These are phyloP conservation scores for Tricholoma saponaceum DNA, from an alignment of 768 basidiomycete species.

Conservation along the genomic window DNA sequence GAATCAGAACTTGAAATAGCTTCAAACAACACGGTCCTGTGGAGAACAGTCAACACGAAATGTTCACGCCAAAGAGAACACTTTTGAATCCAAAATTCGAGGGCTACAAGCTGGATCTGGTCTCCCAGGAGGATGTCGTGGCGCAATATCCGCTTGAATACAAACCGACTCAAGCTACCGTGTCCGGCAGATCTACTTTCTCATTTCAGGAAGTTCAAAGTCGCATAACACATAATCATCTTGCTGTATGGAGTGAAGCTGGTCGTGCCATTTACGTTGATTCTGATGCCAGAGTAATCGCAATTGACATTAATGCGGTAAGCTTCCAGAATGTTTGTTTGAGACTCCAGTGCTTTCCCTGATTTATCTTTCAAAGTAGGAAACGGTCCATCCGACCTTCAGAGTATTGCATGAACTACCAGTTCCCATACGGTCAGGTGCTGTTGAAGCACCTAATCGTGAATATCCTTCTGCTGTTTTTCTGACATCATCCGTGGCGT, in stretches of 20 bases:
- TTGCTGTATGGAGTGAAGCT: conserved; percentile 44
- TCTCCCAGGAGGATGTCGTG: conserved; percentile 54
- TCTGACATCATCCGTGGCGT: conserved; percentile 40
- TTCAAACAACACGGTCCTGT: no score
- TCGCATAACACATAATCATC: conserved; percentile 81
- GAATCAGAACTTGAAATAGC: no score
- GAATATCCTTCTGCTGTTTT: conserved; percentile 78
- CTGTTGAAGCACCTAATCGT: conserved; percentile 36
- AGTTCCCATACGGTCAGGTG: conserved; percentile 39
- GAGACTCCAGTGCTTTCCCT: conserved; percentile 1
- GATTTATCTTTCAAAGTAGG: conserved; percentile 39
- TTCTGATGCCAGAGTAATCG: conserved; percentile 52
- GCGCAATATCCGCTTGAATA: conserved; percentile 47
- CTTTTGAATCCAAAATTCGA: conserved; percentile 83
- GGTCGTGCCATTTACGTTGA: conserved; percentile 66
- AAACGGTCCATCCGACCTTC: conserved; percentile 46
- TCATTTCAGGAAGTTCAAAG: conserved; percentile 82
- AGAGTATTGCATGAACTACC: conserved; percentile 59
- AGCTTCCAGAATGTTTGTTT: conserved; percentile 21
- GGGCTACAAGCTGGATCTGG: conserved; percentile 69
- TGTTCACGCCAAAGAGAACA: conserved; percentile 42
- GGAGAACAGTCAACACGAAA: neutral
- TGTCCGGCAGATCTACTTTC: conserved; percentile 57
- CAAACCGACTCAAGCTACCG: conserved; percentile 56
- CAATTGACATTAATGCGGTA: conserved; percentile 57